Evolutionary conservation across 2,329 filamentous ascomycete species (phyloP), one percentile per base, ranked within the genome.

Genomic region (Ceratocystis ficicola): DNA sequence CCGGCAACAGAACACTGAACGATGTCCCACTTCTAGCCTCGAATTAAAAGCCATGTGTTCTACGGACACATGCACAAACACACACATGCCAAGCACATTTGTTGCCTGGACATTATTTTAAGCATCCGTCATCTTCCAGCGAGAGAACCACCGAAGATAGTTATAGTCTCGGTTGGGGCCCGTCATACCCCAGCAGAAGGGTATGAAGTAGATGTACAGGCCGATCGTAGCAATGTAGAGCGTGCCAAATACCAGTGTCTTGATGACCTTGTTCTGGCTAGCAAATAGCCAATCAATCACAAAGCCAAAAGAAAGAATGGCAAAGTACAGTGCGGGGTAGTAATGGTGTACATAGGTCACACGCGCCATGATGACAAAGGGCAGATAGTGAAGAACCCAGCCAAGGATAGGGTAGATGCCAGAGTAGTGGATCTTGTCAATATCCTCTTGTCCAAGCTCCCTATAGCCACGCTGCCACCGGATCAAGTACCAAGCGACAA

Each of bases 311-410:
- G 84, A 85, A 59, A 99, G 80, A 70, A 99, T 96, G 71, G 94
- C 92, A 75, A 97, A 99, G 80, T 97, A 99, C 10, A 99, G 84
- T 8, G 94, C 94, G 10, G 94, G 94, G 76, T 97, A 99, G 81
- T 99, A 99, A 79, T 99, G 94, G 76, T 99, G 94, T 65, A 99
- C 94, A 73, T 99, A 99, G 17, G 94, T 99, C 68, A 99, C 94
- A 81, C 94, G 90, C 10, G 91, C 94, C 95, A 99, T 99, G 73
- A 94, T 85, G 72, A 96, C 84, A 76, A 97, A 99, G 0, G 94
- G 94, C 69, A 96, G 78, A 75, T 96, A 99, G 78, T 99, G 94
- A 62, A 99, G 82, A 76, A 96, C 86, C 94, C 94, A 99, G 69
- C 94, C 94, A 65, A 94, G 82, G 66, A 93, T 80, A 7, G 94